Base-by-base conservation (phyloP, 495 filamentous ascomycete species). In the Annulohypoxylon nitens region DNA sequence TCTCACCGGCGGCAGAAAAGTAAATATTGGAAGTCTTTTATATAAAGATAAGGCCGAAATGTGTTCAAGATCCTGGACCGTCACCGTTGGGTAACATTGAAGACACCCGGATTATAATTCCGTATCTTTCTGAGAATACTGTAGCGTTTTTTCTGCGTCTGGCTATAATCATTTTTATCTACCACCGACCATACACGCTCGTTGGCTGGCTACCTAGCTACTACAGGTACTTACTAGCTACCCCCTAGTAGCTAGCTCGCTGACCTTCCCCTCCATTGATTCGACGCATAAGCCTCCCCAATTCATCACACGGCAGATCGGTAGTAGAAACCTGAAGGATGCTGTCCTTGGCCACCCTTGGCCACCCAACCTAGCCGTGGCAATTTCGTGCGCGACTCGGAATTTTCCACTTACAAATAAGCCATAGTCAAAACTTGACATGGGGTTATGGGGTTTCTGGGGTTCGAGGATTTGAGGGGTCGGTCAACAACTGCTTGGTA, bases 261-360 rank as follows among this genome's bases (percentile, higher is more conserved):
- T 69, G 61, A 61, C 65, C 70, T 59, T 54, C 54, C 66, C 68
- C 67, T 34, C 57, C 34, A 70, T 74, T 74, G 71, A 66, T 60
- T 70, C 58, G 25, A 67, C 62, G 66, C 71, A 74, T 70, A 59
- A 71, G 63, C 68, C 23, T 26, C 64, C 59, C 50, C 26, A 54
- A 50, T 61, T 25, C 68, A 69, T 75, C 68, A 69, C 68, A 75
- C 73, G 73, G 68, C 73, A 75, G 68, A 75, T 75, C 73, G 67
- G 68, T 60, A 30, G 30, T 30, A 67, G 57, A 64, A 54, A 62
- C 67, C 47, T 68, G 67, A 61, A 54, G 61, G 58, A 62, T 74
- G 55, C 64, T 61, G 45, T 53, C 23, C 64, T 67, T 61, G 58
- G 61, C 26, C 50, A 33, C 16, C 50, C 50, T 33, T 54, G 26